A percentile compares a stretch with the other conserved stretches of the same genome.
Conservation (phyloP, 2,329 filamentous ascomycete species). For the Talaromyces albobiverticillius region DNA sequence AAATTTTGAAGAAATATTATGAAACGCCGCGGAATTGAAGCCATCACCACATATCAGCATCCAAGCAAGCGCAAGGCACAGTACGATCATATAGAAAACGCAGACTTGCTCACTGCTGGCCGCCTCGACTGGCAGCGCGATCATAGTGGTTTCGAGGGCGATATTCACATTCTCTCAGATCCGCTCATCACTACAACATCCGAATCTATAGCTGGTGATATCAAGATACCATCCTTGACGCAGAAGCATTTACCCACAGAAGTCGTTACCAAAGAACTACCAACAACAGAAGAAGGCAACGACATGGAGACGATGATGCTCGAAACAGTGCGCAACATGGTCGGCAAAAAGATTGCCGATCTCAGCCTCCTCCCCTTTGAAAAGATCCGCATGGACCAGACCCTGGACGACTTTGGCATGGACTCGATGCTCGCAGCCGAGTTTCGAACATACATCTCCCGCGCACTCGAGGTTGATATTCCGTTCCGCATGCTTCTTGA, state of each 20-base stretch:
- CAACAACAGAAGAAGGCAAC: background rate
- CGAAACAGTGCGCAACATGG: background rate
- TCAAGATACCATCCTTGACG: background rate
- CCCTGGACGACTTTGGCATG: background rate
- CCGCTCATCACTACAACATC: background rate
- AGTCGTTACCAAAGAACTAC: too few relatives aligned
- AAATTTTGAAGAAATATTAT: conserved; percentile 33
- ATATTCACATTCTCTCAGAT: background rate
- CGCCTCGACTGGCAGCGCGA: background rate
- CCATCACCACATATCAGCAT: too few relatives aligned
- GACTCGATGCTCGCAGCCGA: conserved; percentile 3
- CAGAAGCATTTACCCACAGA: background rate
- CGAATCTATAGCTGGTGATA: background rate
- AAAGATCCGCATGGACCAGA: background rate
- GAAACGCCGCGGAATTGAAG: conserved; percentile 34
- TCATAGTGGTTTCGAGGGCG: background rate
- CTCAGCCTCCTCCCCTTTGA: background rate
- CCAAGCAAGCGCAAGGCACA: background rate
- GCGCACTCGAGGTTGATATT: background rate
- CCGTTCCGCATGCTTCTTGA: background rate
- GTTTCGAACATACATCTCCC: background rate
- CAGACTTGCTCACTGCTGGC: background rate
- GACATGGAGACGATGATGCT: background rate
- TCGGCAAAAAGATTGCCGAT: background rate
- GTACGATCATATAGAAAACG: background rate